Evolutionary conservation across 805 yeast genomes (phyloP).

Genomic region (Myxozyma monticola): DNA sequence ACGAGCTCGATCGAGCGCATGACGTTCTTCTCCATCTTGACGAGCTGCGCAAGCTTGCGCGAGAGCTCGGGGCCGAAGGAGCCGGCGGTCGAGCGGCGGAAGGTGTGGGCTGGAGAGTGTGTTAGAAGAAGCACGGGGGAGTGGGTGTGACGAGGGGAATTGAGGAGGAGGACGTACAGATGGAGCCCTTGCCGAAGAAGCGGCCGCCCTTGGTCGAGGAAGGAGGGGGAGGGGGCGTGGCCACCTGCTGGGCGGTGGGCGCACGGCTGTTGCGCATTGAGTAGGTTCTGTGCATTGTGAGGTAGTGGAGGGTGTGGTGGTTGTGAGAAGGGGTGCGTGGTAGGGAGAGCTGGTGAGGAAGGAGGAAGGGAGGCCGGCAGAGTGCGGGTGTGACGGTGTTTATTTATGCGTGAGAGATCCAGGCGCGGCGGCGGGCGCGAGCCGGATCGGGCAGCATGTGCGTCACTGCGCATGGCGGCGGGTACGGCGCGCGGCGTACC

Average conservation of each 20-base stretch:
- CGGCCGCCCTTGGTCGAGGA: constrained; percentile 79
- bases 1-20: constrained; percentile 92
- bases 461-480: too few relatives aligned
- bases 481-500: too few relatives aligned
- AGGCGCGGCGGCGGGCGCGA: too few relatives aligned
- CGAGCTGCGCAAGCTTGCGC: constrained; percentile 83
- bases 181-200: constrained; percentile 65
- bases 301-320: neutral
- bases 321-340: neutral
- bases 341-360: too few relatives aligned
- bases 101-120: constrained; percentile 22
- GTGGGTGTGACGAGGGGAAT: neutral
- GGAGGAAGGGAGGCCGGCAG: too few relatives aligned
- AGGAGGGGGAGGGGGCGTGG: constrained; percentile 93
- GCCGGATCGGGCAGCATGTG: too few relatives aligned
- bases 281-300: constrained; percentile 94
- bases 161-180: constrained; percentile 8
- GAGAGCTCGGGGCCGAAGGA: constrained; percentile 93
- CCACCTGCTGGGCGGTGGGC: constrained; percentile 95
- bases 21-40: constrained; percentile 94
- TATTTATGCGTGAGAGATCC: too few relatives aligned
- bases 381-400: too few relatives aligned
- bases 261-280: constrained; percentile 94
- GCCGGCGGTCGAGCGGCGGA: constrained; percentile 52
- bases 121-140: too few relatives aligned